Percentiles rank a stretch among this genome's conserved stretches.
Evolutionary conservation across 2,329 filamentous ascomycete genomes (phyloP).

Genomic region (Annulohypoxylon truncatum): DNA sequence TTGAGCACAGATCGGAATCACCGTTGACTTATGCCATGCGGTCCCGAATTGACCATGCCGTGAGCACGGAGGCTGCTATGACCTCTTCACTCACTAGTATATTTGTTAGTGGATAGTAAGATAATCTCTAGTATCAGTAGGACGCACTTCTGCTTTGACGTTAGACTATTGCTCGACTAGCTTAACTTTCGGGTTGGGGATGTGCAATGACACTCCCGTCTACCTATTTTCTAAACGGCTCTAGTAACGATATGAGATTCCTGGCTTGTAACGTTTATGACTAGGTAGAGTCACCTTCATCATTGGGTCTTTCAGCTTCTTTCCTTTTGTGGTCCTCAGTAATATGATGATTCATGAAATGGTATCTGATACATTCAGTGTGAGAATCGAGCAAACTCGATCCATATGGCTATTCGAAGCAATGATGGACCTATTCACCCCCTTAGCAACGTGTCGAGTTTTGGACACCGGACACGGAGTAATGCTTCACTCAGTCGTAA

Average conservation of each 20-base stretch:
- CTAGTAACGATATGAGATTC: not conserved
- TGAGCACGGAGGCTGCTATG: not conserved
- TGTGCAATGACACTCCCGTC: not conserved
- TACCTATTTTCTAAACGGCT: not conserved
- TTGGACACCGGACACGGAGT: not conserved
- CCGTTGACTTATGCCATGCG: not conserved
- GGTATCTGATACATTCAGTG: not conserved
- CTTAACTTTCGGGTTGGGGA: not conserved
- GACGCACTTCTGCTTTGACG: not conserved
- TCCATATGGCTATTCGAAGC: not conserved
- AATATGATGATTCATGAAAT: not conserved
- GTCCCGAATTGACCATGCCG: conserved; percentile 6
- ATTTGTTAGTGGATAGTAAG: not conserved
- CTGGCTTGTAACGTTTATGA: no score
- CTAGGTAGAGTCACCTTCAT: not conserved
- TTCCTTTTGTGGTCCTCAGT: not conserved
- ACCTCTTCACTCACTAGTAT: not conserved
- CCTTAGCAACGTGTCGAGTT: not conserved
- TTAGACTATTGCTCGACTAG: not conserved
- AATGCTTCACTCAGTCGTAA: not conserved
- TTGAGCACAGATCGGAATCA: conserved; percentile 1
- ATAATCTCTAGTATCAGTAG: not conserved
- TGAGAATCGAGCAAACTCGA: not conserved
- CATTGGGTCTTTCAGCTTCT: not conserved
- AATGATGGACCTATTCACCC: not conserved